Evolutionary conservation across 805 yeast species (phyloP).

Genomic region (Yamadazyma akitaensis): DNA sequence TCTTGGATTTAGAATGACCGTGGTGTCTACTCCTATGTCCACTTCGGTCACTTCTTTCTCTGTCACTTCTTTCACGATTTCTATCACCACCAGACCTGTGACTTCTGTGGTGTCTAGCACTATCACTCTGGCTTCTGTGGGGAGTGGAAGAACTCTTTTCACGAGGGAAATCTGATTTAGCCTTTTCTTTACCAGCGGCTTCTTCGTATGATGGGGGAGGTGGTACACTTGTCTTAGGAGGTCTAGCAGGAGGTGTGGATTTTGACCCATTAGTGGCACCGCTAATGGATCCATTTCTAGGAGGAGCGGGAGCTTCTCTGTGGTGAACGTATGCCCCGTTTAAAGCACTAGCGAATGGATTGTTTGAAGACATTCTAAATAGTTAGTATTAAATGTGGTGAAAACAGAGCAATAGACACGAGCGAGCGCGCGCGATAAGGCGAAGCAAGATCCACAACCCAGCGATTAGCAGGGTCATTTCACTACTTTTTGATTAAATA

Average conservation of each 20-base stretch:
- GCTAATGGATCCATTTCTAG: background rate
- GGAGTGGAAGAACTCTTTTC: constrained; percentile 39
- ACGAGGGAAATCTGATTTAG: constrained; percentile 47
- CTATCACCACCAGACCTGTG: constrained; percentile 12
- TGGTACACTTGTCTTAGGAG: constrained; percentile 27
- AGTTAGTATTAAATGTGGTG: constrained; percentile 13
- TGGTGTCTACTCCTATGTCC: constrained; percentile 11
- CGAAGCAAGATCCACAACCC: background rate
- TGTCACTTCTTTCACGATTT: constrained; percentile 13
- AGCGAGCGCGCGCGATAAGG: constrained; percentile 3
- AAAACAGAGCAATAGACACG: constrained; percentile 2
- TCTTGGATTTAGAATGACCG: background rate
- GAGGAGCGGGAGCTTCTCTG: constrained; percentile 35
- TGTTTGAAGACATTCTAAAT: constrained; percentile 42
- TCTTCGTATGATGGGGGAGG: constrained; percentile 72
- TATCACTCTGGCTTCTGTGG: constrained; percentile 15
- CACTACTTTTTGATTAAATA: no score
- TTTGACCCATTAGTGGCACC: constrained; percentile 18
- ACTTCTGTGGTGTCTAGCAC: constrained; percentile 11
- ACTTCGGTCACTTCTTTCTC: constrained; percentile 16
- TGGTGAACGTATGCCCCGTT: constrained; percentile 34
- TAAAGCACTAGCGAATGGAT: constrained; percentile 52
- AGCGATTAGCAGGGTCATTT: no score
- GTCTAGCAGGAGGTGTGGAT: constrained; percentile 22
- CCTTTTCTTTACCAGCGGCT: constrained; percentile 50